Percentiles rank a stretch among this genome's conserved stretches.
Evolutionary conservation across 2,329 filamentous ascomycete species (phyloP).

Genomic region (Emericellopsis cladophorae): DNA sequence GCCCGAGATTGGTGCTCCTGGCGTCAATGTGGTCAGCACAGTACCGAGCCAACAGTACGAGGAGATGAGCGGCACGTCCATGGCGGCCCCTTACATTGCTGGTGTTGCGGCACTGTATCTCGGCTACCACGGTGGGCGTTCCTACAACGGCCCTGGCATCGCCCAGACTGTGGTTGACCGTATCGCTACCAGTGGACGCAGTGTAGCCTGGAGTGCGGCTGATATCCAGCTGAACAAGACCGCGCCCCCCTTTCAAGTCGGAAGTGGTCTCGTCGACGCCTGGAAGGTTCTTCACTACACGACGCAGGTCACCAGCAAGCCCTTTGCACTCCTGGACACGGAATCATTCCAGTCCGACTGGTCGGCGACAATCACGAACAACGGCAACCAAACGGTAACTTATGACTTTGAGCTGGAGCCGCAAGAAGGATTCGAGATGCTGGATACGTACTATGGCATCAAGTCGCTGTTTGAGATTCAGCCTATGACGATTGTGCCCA

Average conservation of each 20-base stretch:
- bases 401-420: slow-evolving; percentile 28
- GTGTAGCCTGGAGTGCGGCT: slow-evolving; percentile 15
- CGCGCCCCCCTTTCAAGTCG: slow-evolving; percentile 25
- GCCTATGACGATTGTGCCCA: slow-evolving; percentile 14
- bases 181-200: slow-evolving; percentile 19
- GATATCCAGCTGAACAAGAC: slow-evolving; percentile 9
- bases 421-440: slow-evolving; percentile 23
- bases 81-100: slow-evolving; percentile 41
- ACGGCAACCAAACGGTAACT: slow-evolving; percentile 19
- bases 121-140: slow-evolving; percentile 25
- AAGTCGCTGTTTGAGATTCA: slow-evolving; percentile 12
- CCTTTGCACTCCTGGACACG: slow-evolving; percentile 36
- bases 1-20: slow-evolving; percentile 35
- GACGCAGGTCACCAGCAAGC: slow-evolving; percentile 22
- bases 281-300: slow-evolving; percentile 25
- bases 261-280: slow-evolving; percentile 33
- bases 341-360: slow-evolving; percentile 23
- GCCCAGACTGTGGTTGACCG: slow-evolving; percentile 18
- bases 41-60: slow-evolving; percentile 28
- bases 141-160: slow-evolving; percentile 19
- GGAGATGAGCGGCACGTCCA: slow-evolving; percentile 39
- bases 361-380: slow-evolving; percentile 28
- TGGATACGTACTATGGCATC: slow-evolving; percentile 15
- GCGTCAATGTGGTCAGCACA: slow-evolving; percentile 36
- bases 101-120: slow-evolving; percentile 35